Evolutionary conservation across 495 filamentous ascomycete genomes (phyloP).

Genomic region (Penicillium diatomitis): DNA sequence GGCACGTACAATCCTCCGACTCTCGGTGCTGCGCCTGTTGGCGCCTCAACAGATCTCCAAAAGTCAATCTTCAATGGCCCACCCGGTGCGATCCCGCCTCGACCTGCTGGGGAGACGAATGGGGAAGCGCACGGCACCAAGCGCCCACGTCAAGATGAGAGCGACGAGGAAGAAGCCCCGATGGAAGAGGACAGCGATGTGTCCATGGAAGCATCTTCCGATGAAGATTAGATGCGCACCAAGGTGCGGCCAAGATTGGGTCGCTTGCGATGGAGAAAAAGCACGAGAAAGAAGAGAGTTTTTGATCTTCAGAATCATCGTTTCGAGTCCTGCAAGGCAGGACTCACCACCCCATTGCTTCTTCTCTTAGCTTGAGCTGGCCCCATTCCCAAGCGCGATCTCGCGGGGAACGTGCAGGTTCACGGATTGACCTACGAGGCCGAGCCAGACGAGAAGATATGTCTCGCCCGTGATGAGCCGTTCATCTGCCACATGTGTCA

Average conservation of each 20-base stretch:
- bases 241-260: slow-evolving; percentile 1
- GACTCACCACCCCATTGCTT: background rate
- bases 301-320: background rate
- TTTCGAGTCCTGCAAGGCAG: background rate
- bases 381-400: slow-evolving; percentile 23
- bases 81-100: slow-evolving; percentile 37
- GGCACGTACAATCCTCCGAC: slow-evolving; percentile 70
- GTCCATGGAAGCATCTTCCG: slow-evolving; percentile 46
- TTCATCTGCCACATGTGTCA: slow-evolving; percentile 40
- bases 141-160: slow-evolving; percentile 64
- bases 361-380: slow-evolving; percentile 10
- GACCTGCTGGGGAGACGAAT: slow-evolving; percentile 28
- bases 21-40: slow-evolving; percentile 38
- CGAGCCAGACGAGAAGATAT: slow-evolving; percentile 76
- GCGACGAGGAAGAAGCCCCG: slow-evolving; percentile 56
- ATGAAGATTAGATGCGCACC: slow-evolving; percentile 35
- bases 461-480: slow-evolving; percentile 46
- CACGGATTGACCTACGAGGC: slow-evolving; percentile 63
- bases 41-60: slow-evolving; percentile 63
- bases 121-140: slow-evolving; percentile 45
- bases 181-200: slow-evolving; percentile 64
- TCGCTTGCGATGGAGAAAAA: background rate
- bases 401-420: slow-evolving; percentile 59
- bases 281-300: background rate
- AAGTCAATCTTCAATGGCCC: slow-evolving; percentile 74